phyloP scores from a whole-genome alignment of 495 filamentous ascomycete species.

The Elaphomyces granulatus region DNA sequence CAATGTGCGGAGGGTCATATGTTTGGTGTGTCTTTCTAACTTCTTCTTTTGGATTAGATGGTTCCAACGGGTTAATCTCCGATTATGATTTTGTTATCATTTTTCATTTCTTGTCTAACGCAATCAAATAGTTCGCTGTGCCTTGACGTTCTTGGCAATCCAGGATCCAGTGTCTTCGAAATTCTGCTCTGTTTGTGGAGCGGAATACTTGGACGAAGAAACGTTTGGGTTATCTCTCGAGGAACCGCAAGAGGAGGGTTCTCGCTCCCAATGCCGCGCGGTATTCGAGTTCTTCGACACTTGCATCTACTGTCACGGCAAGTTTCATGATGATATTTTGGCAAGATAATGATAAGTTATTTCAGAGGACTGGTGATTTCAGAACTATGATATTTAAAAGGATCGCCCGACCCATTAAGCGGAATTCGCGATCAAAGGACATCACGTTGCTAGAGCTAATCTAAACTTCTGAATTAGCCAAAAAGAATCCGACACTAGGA shows the following conservation, averaged over 20 bases:
- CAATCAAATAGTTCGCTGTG: constrained; percentile 33
- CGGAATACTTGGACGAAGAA: constrained; percentile 36
- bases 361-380: no score
- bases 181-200: constrained; percentile 36
- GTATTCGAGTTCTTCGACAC: constrained; percentile 36
- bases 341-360: no score
- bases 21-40: constrained; percentile 23
- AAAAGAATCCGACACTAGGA: no score
- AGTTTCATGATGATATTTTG: constrained; percentile 22
- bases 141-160: constrained; percentile 38
- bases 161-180: constrained; percentile 41
- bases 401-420: no score
- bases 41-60: background rate
- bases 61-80: background rate
- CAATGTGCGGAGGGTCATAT: constrained; percentile 34
- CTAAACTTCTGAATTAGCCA: no score
- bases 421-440: no score
- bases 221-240: constrained; percentile 1
- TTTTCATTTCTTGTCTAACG: background rate
- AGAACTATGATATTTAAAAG: no score
- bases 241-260: background rate
- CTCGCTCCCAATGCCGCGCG: constrained; percentile 6
- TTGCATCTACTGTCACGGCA: constrained; percentile 41
- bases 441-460: no score
- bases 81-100: background rate